Evolutionary conservation across 1,284 basidiomycete species (phyloP), one percentile per base, ranked within the genome.

Genomic region (Phellinidium pouzarii): DNA sequence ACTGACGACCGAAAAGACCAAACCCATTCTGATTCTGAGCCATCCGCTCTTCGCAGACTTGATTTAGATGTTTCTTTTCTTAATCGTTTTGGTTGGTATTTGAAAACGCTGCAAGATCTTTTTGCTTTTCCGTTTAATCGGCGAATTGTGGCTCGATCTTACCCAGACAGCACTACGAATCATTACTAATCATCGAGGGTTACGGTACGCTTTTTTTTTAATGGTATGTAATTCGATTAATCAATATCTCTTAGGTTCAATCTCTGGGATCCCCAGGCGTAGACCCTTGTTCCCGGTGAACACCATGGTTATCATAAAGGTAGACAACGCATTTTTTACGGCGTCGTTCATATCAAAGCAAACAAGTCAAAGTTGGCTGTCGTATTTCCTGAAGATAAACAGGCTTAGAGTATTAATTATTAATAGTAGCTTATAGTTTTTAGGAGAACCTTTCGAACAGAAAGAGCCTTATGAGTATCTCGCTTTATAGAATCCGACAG

Each of bases 191-290:
- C 31, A 34, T 2, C 11, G 14, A 34, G 3, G 31, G 31, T n/a
- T 7, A 11, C 14, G 31, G 14, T 34, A 34, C 7, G 14, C 9
- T 14, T 29, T 38, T 7, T 0, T 9, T 5, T 11, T 8, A 31
- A 8, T 31, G 3, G 14, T 27, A 25, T 17, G n/a, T 27, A n/a
- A 9, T 44, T 75, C 75, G 7, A 59, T 81, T 58, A 82, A 88
- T 62, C 75, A 78, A 0, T 87, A 88, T 60, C 84, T 82, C 11
- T 80, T 84, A 71, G 77, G 3, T 88, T 86, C 61, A 83, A 89
- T 62, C 88, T 86, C 66, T 82, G 82, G 1, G 71, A 80, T 58
- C 83, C 85, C 0, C 64, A 69, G 0, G 62, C 63, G 0, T 90
- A 85, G 85, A 73, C 65, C 3, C 73, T 74, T 1, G 77, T 86